A percentile compares a stretch with the other conserved stretches of the same genome.
These are phyloP conservation scores for Mucor piriformis DNA, from an alignment of 371 early-diverging fungal genomes.

Conservation along the genomic window DNA sequence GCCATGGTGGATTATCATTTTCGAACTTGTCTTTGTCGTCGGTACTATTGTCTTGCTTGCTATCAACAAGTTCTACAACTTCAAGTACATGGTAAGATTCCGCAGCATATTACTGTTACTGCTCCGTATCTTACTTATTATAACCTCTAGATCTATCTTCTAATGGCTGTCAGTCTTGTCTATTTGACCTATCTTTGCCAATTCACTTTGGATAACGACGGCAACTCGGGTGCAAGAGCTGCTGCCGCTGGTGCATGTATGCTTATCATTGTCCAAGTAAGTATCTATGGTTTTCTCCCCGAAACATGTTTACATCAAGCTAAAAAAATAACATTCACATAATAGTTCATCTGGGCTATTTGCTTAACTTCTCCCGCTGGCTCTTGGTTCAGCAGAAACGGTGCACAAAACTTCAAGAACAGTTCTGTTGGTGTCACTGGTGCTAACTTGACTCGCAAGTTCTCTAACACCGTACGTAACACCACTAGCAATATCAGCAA, in stretches of 20 bases:
- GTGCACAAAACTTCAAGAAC: slow-evolving; percentile 1
- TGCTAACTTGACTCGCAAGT: slow-evolving; percentile 18
- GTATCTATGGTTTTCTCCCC: not conserved
- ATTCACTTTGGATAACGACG: slow-evolving; percentile 12
- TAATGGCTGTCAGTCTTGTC: slow-evolving; percentile 59
- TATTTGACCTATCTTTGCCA: slow-evolving; percentile 50
- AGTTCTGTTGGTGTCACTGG: slow-evolving; percentile 1
- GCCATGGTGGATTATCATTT: slow-evolving; percentile 67
- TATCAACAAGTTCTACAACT: slow-evolving; percentile 23
- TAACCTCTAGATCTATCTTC: slow-evolving; percentile 63
- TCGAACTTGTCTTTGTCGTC: slow-evolving; percentile 58
- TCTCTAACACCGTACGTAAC: slow-evolving; percentile 25
- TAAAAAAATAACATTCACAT: not conserved
- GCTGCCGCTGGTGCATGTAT: slow-evolving; percentile 65
- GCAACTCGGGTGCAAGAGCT: slow-evolving; percentile 36
- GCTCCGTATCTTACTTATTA: no score
- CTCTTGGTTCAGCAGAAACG: slow-evolving; percentile 45
- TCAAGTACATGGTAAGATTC: slow-evolving; percentile 39
- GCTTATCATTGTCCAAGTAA: slow-evolving; percentile 62
- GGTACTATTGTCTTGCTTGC: slow-evolving; percentile 39
- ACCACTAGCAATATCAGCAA: slow-evolving; percentile 20
- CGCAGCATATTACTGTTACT: no score
- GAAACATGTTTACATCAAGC: no score
- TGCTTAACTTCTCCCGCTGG: slow-evolving; percentile 73
- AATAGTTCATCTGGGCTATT: slow-evolving; percentile 71